Conservation (phyloP, 768 basidiomycete species). For the Termitomyces sp. region DNA sequence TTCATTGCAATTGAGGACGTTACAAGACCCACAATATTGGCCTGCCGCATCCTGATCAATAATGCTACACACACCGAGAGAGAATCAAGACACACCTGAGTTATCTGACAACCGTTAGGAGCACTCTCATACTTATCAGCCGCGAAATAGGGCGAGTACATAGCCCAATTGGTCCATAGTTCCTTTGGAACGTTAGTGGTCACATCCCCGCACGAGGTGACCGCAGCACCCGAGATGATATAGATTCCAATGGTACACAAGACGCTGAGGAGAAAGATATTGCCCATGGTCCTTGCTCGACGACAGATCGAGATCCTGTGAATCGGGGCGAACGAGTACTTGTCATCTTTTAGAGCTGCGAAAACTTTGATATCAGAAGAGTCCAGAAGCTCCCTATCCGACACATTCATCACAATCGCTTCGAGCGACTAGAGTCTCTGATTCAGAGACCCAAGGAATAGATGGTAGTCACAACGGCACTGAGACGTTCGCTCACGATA, state of each 20-base stretch:
- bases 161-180: constrained; percentile 45
- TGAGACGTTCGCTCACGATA: background rate
- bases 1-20: background rate
- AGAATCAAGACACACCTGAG: constrained; percentile 40
- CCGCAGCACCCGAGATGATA: background rate
- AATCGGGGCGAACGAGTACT: background rate
- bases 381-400: background rate
- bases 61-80: background rate
- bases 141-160: constrained; percentile 61
- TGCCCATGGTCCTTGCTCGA: constrained; percentile 4
- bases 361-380: background rate
- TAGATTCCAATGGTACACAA: constrained; percentile 10
- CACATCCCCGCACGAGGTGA: constrained; percentile 4
- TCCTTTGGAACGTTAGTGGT: constrained; percentile 10
- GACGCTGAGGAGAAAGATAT: constrained; percentile 5
- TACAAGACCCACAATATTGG: constrained; percentile 52
- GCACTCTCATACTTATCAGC: constrained; percentile 41
- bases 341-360: background rate
- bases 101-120: constrained; percentile 47
- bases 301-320: background rate
- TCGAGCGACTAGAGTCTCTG: background rate
- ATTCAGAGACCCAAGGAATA: background rate
- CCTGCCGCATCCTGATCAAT: constrained; percentile 30
- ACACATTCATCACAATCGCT: background rate
- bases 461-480: background rate